Base-by-base conservation (phyloP, 2,329 filamentous ascomycete species). In the Acephala macrosclerotiorum region DNA sequence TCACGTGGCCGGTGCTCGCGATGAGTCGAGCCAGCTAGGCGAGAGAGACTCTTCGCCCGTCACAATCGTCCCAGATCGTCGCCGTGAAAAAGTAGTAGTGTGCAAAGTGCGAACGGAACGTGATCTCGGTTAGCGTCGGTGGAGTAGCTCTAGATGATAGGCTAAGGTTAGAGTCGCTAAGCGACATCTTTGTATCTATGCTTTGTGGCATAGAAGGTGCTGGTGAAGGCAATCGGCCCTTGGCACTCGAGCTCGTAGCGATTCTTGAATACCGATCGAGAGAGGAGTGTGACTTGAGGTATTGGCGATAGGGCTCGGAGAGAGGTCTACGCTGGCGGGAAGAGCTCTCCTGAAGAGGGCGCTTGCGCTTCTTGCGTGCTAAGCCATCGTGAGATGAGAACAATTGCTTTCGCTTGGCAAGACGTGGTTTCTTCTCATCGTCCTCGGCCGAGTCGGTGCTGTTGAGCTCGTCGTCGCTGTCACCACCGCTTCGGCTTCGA, bases 81-180 rank as follows among this genome's bases (percentile, higher is more conserved):
- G 55, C 64, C 22, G 57, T 68, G 29, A 71, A 71, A 56, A 56
- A 68, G 58, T 61, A 68, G 60, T 20, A 68, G 49, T 68, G 16
- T 66, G 35, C 1, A 33, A 63, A 70, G 42, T 69, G 55, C 25
- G 56, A 53, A 62, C 65, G 45, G 38, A 70, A 68, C 14, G n/a
- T n/a, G n/a, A n/a, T n/a, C n/a, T n/a, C n/a, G n/a, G n/a, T n/a
- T n/a, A n/a, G n/a, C n/a, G n/a, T 58, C 68, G 47, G 68, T 62
- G 56, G 69, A 55, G 35, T 47, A 68, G 26, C 69, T 63, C 61
- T 63, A 22, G 61, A 66, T 62, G 42, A 63, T 67, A 35, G 36
- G 22, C 47, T 26, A 65, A 64, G 58, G 59, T n/a, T 63, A 38
- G 4, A 60, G 45, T 47, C 0, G 53, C 56, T 35, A 51, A n/a